phyloP scores from a whole-genome alignment of 164 flowering plant genomes.

The Macadamia tetraphylla region DNA sequence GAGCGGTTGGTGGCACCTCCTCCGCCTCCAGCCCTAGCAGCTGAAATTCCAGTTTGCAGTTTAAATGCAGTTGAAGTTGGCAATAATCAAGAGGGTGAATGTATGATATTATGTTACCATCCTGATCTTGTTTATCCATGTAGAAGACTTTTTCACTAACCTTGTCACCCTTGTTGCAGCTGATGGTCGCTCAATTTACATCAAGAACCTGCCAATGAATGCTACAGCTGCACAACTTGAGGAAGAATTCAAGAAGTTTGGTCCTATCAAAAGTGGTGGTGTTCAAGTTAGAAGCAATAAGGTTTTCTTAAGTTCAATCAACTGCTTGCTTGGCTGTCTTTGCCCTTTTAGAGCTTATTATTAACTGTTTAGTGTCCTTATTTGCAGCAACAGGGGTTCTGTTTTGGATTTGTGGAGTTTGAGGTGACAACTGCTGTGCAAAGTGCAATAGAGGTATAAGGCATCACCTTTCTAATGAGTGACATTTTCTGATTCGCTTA shows the following conservation, averaged over 20 bases:
- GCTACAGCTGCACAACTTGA: conserved; percentile 56
- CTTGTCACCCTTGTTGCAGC: conserved; percentile 27
- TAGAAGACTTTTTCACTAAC: too few relatives aligned
- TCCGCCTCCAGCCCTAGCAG: conserved; percentile 12
- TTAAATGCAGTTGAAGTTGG: conserved; percentile 19
- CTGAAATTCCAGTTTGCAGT: conserved; percentile 13
- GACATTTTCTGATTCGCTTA: background rate
- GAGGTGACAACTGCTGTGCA: conserved; percentile 61
- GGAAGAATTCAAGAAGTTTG: conserved; percentile 71
- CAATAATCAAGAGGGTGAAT: conserved; percentile 22
- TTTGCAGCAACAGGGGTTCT: conserved; percentile 49
- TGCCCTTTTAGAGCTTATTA: background rate
- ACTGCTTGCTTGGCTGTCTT: background rate
- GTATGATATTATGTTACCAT: background rate
- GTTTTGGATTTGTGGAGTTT: conserved; percentile 85
- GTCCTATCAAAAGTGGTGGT: conserved; percentile 59
- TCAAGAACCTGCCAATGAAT: conserved; percentile 55
- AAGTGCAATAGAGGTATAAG: conserved; percentile 41
- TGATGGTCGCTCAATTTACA: conserved; percentile 69
- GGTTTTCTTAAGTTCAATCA: conserved; percentile 24
- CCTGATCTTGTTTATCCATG: too few relatives aligned
- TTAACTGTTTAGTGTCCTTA: background rate
- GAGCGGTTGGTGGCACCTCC: conserved; percentile 13
- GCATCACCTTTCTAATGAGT: background rate
- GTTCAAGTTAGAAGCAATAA: conserved; percentile 65